Evolutionary conservation across 768 basidiomycete genomes (phyloP).

Genomic region (Trametes cinnabarina): DNA sequence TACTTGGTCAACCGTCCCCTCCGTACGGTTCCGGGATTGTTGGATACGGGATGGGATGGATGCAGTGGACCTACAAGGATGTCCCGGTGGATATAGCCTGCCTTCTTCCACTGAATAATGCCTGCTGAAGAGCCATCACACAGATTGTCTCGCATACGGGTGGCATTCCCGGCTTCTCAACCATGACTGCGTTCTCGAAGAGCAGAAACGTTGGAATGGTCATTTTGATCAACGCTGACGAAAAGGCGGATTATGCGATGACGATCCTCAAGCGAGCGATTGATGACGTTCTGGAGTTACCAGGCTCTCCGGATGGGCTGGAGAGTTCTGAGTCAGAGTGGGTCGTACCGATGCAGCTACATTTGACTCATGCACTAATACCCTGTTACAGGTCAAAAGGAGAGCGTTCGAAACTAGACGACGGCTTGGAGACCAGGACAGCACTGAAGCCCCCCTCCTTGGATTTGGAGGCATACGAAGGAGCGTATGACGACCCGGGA

Average conservation of each 20-base stretch:
- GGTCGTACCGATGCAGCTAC: too few species aligned
- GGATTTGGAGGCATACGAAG: conserved; percentile 31
- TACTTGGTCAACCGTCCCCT: conserved; percentile 1
- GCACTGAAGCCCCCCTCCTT: not conserved
- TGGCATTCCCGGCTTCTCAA: conserved; percentile 35
- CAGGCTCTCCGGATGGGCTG: too few species aligned
- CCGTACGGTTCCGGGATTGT: conserved; percentile 27
- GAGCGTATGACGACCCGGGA: conserved; percentile 38
- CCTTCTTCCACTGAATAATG: not conserved
- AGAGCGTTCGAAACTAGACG: too few species aligned
- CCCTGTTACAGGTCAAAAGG: too few species aligned
- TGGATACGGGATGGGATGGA: conserved; percentile 47
- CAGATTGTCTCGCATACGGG: conserved; percentile 40
- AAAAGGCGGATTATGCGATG: not conserved
- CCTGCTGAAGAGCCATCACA: too few species aligned
- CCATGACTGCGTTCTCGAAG: conserved; percentile 35
- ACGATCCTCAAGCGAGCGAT: conserved; percentile 5
- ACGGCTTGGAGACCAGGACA: too few species aligned
- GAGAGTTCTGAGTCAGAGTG: too few species aligned
- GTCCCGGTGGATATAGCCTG: conserved; percentile 34
- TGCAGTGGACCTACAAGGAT: conserved; percentile 35
- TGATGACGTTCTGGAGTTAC: conserved; percentile 4
- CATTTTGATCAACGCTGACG: conserved; percentile 25
- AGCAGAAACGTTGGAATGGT: conserved; percentile 37
- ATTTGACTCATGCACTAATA: too few species aligned